These are phyloP conservation scores for Aureobasidium vineae DNA, from an alignment of 2,329 filamentous ascomycete species.

Conservation along the genomic window DNA sequence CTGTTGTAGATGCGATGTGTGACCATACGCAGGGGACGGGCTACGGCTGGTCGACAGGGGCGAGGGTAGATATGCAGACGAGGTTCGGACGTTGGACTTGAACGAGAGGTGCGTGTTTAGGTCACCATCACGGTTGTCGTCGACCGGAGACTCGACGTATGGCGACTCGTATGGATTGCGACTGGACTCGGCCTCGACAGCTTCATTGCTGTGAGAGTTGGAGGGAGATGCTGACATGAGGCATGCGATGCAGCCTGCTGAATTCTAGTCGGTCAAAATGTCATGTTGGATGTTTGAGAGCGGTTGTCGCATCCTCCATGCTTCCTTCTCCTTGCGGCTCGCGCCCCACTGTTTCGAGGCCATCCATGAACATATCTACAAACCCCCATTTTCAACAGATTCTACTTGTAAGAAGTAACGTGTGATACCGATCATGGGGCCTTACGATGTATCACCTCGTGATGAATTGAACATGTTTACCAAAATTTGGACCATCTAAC, in stretches of 20 bases:
- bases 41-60: constrained; percentile 37
- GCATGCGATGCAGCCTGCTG: constrained; percentile 29
- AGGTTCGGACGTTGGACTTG: constrained; percentile 59
- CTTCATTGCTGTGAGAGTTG: constrained; percentile 35
- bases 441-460: no score
- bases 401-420: background rate
- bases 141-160: constrained; percentile 41
- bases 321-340: background rate
- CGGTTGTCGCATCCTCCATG: constrained; percentile 4
- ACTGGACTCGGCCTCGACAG: constrained; percentile 49
- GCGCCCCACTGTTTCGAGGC: background rate
- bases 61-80: constrained; percentile 47
- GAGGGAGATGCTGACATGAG: constrained; percentile 40
- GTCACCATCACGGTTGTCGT: constrained; percentile 45
- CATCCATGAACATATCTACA: background rate
- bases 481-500: background rate
- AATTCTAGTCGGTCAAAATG: background rate
- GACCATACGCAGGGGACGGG: constrained; percentile 29
- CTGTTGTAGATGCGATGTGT: constrained; percentile 36
- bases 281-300: background rate
- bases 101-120: constrained; percentile 56
- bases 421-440: no score
- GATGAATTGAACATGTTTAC: background rate
- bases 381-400: background rate
- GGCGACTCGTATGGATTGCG: constrained; percentile 43